Evolutionary conservation across 163 green algal species (phyloP).

Genomic region (Scenedesmus sp.): DNA sequence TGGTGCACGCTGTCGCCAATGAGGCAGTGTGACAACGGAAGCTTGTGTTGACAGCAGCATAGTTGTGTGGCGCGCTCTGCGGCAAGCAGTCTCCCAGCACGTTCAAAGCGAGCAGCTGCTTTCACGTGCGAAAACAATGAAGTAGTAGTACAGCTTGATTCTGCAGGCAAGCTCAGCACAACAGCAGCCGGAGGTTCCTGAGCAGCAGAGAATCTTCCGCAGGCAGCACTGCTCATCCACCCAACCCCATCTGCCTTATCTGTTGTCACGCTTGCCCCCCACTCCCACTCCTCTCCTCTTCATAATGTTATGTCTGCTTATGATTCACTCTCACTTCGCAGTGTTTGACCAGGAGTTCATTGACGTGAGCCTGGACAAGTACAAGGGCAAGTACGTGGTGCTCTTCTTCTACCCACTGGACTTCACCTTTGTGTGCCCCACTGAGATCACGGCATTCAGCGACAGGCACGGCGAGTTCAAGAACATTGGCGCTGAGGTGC

Average conservation of each 20-base stretch:
- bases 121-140: too few species aligned
- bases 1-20: neutral
- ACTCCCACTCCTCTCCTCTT: neutral
- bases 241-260: neutral
- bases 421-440: conserved; percentile 94
- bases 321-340: neutral
- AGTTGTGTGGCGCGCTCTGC: neutral
- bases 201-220: neutral
- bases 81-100: neutral
- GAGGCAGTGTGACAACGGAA: neutral
- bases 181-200: neutral
- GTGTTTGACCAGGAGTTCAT: conserved; percentile 85
- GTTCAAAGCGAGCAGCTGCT: neutral
- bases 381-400: conserved; percentile 77
- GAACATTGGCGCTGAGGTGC: conserved; percentile 89
- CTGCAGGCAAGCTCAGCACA: neutral
- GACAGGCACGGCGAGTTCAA: conserved; percentile 96
- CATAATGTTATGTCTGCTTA: neutral
- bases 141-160: neutral
- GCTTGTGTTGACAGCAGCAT: neutral
- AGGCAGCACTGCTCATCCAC: neutral
- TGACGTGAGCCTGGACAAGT: conserved; percentile 87
- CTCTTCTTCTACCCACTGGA: conserved; percentile 94
- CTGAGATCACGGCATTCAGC: conserved; percentile 98
- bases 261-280: neutral